phyloP scores from a whole-genome alignment of 169 alveolate genomes.

The Miamiensis avidus region DNA sequence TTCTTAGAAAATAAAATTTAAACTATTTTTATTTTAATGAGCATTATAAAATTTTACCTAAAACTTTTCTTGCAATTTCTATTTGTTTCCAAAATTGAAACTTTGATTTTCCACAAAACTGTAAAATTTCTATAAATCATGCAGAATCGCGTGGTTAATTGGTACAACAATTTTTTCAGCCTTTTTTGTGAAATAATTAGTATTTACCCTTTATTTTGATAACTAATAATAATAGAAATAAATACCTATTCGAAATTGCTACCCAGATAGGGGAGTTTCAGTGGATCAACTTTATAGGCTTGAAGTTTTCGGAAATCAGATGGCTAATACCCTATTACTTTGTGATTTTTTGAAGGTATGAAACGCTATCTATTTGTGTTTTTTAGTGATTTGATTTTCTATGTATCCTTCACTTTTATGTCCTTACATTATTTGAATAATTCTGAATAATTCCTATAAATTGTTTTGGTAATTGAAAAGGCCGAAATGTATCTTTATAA shows the following conservation, averaged over 20 bases:
- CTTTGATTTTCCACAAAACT: neutral
- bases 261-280: slow-evolving; percentile 8
- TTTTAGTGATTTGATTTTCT: neutral
- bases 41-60: neutral
- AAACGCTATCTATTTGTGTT: neutral
- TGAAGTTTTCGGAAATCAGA: slow-evolving; percentile 10
- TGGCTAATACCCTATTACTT: neutral
- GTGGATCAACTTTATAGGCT: slow-evolving; percentile 4
- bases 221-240: no score
- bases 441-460: no score
- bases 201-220: no score
- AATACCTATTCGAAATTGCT: slow-evolving; percentile 18
- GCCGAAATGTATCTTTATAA: no score
- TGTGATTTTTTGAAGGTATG: no score
- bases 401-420: no score
- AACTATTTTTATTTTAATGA: neutral
- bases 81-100: fast-evolving
- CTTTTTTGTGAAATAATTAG: no score
- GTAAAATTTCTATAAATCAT: neutral
- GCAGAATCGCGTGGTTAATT: neutral
- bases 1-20: neutral
- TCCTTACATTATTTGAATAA: no score
- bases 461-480: no score
- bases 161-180: slow-evolving; percentile 16
- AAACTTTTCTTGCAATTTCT: neutral